phyloP scores from a whole-genome alignment of 768 basidiomycete species.

The Terana coerulea region DNA sequence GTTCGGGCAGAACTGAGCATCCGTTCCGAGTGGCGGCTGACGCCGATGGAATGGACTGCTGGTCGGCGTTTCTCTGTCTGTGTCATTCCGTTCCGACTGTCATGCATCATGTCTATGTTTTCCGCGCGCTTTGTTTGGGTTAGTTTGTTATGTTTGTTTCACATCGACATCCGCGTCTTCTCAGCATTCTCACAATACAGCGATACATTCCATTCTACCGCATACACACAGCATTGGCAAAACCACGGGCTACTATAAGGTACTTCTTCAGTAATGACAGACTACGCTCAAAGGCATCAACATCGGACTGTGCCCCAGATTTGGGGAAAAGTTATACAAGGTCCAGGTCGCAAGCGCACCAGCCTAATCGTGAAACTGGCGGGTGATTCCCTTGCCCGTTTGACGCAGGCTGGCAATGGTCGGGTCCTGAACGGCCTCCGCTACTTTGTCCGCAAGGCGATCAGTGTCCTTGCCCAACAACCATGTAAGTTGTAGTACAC shows the following conservation, averaged over 20 bases:
- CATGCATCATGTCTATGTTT: neutral
- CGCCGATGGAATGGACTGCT: neutral
- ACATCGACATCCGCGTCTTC: neutral
- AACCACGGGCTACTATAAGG: no score
- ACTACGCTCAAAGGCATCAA: no score
- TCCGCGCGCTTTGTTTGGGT: no score
- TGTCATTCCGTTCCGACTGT: no score
- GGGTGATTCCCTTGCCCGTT: neutral
- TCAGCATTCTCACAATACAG: no score
- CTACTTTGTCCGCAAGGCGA: neutral
- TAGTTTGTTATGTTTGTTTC: neutral
- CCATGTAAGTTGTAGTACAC: conserved; percentile 8
- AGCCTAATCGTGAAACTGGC: neutral
- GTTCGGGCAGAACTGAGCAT: neutral
- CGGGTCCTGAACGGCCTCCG: neutral
- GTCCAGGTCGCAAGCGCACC: neutral
- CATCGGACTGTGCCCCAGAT: no score
- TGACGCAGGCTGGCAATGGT: neutral
- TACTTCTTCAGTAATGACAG: no score
- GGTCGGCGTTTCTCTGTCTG: neutral
- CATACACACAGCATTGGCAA: no score
- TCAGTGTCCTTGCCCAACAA: neutral
- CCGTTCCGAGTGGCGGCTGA: neutral
- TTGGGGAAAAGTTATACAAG: no score
- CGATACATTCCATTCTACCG: no score